Evolutionary conservation across 495 filamentous ascomycete genomes (phyloP).

Genomic region (Penicillium cinerascens): DNA sequence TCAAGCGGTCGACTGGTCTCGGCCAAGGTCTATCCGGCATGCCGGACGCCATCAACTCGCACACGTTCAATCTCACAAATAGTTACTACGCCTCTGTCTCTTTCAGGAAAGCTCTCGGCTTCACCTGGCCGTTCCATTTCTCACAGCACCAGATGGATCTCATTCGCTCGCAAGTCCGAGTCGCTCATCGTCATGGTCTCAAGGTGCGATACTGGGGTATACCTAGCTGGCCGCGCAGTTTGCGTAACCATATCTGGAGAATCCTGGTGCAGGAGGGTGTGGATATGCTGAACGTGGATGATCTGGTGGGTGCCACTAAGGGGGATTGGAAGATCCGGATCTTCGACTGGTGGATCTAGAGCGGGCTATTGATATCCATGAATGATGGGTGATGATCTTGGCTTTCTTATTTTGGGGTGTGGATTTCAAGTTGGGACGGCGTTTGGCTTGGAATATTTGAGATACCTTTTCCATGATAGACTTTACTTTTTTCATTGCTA

Average conservation of each 20-base stretch:
- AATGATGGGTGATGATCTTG: neutral
- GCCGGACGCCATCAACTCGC: slow-evolving; percentile 31
- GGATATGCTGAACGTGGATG: slow-evolving; percentile 77
- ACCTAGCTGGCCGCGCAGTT: slow-evolving; percentile 69
- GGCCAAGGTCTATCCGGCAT: slow-evolving; percentile 39
- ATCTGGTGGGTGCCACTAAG: slow-evolving; percentile 54
- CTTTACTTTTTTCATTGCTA: neutral
- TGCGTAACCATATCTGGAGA: slow-evolving; percentile 72
- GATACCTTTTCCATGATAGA: slow-evolving; percentile 7
- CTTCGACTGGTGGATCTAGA: slow-evolving; percentile 39
- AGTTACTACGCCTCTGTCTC: slow-evolving; percentile 46
- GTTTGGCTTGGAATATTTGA: neutral
- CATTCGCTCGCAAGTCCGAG: slow-evolving; percentile 63
- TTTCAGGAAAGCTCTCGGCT: slow-evolving; percentile 37
- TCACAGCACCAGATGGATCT: slow-evolving; percentile 52
- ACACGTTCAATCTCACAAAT: slow-evolving; percentile 47
- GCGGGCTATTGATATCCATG: slow-evolving; percentile 1
- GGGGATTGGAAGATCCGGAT: slow-evolving; percentile 41
- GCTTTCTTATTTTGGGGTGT: neutral
- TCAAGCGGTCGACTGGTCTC: slow-evolving; percentile 7
- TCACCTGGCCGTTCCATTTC: slow-evolving; percentile 40
- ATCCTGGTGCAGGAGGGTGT: slow-evolving; percentile 68
- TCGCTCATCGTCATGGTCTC: slow-evolving; percentile 65
- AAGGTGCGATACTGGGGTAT: slow-evolving; percentile 78
- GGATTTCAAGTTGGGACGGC: neutral